Conservation (phyloP, 306 rosid species). For the Vachellia collinsii region DNA sequence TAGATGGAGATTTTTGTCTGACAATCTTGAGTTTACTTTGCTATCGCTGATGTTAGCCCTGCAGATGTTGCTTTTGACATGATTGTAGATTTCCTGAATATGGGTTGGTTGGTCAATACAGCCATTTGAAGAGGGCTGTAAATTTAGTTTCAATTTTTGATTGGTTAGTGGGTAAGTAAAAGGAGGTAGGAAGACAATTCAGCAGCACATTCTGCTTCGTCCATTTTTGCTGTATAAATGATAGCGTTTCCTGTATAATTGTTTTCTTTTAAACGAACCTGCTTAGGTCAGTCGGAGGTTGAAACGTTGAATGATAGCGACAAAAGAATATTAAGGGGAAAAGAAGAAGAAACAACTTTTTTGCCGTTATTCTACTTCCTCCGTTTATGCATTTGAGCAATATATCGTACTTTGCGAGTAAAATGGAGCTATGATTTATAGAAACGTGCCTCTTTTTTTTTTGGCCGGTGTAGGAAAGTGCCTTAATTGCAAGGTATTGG, state of each 20-base stretch:
- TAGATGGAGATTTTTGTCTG: slow-evolving; percentile 48
- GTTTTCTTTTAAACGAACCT: slow-evolving; percentile 31
- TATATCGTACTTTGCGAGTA: not conserved
- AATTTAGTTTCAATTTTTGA: slow-evolving; percentile 45
- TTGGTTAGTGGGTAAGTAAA: slow-evolving; percentile 40
- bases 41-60: slow-evolving; percentile 42
- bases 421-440: not conserved
- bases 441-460: not conserved
- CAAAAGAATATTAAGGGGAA: not conserved
- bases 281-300: slow-evolving; percentile 20
- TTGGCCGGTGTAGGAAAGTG: too few species aligned
- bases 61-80: slow-evolving; percentile 48
- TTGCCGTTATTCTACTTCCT: not conserved
- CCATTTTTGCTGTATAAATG: slow-evolving; percentile 22
- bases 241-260: slow-evolving; percentile 39
- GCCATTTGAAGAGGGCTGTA: slow-evolving; percentile 47
- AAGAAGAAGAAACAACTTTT: not conserved
- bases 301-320: slow-evolving; percentile 5
- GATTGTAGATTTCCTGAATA: slow-evolving; percentile 45
- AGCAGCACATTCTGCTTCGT: slow-evolving; percentile 35
- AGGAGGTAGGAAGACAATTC: slow-evolving; percentile 43
- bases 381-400: not conserved
- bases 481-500: too few species aligned
- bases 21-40: slow-evolving; percentile 30
- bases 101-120: slow-evolving; percentile 39